These are phyloP conservation scores for Incumbomyces delicatus DNA, from an alignment of 2,329 filamentous ascomycete species.

Conservation along the genomic window DNA sequence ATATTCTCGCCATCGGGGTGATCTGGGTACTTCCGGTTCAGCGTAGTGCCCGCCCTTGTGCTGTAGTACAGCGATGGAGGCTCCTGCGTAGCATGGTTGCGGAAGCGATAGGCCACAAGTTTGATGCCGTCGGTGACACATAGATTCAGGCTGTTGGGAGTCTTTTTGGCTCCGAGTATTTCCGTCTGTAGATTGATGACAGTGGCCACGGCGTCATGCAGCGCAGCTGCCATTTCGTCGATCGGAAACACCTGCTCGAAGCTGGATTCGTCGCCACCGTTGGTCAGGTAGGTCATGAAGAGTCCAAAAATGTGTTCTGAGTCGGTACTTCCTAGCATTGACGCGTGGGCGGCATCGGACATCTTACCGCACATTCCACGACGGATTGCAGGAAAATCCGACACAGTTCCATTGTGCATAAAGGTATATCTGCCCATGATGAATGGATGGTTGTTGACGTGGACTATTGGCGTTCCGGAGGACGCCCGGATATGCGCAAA, in stretches of 20 bases:
- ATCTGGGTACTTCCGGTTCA: constrained; percentile 45
- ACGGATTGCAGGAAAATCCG: constrained; percentile 38
- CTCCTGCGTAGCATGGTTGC: constrained; percentile 43
- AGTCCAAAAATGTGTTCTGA: constrained; percentile 43
- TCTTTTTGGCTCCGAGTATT: constrained; percentile 25
- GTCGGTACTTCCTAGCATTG: constrained; percentile 43
- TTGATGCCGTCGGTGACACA: constrained; percentile 42
- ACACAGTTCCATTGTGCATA: constrained; percentile 48
- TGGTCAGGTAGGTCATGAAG: constrained; percentile 23
- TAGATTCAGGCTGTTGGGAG: constrained; percentile 44
- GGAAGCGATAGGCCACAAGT: constrained; percentile 43
- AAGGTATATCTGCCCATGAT: constrained; percentile 45
- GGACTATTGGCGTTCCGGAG: constrained; percentile 38
- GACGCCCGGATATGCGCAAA: constrained; percentile 47
- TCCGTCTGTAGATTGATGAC: constrained; percentile 37
- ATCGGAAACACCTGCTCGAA: constrained; percentile 37
- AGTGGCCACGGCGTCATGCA: constrained; percentile 34
- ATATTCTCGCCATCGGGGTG: constrained; percentile 29
- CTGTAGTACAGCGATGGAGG: constrained; percentile 45
- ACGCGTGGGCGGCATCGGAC: constrained; percentile 38
- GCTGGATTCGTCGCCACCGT: constrained; percentile 20
- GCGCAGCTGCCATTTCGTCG: constrained; percentile 35
- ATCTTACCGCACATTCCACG: constrained; percentile 38
- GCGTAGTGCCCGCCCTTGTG: constrained; percentile 40
- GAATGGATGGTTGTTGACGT: constrained; percentile 47